Conservation (phyloP, 2,329 filamentous ascomycete species). For the Phialophora verrucosa region DNA sequence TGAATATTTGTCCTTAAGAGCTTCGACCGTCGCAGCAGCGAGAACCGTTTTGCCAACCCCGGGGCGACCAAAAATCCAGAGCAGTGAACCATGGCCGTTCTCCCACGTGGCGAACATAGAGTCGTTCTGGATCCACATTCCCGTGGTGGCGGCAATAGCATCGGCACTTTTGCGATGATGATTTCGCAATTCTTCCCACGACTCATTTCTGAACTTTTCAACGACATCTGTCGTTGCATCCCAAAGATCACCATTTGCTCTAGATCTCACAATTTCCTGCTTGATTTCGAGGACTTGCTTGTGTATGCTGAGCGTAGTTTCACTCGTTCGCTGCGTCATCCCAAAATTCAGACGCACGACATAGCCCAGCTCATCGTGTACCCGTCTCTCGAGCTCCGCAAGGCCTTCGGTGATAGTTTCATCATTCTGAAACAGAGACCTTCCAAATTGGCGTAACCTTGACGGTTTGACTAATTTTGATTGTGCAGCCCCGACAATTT, state of each 20-base stretch:
- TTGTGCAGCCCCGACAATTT: conserved; percentile 13
- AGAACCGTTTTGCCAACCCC: conserved; percentile 26
- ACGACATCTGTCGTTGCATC: conserved; percentile 10
- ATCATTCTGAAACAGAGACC: conserved; percentile 14
- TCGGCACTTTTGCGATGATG: conserved; percentile 13
- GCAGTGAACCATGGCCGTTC: conserved; percentile 21
- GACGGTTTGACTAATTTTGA: conserved; percentile 11
- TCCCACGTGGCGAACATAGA: conserved; percentile 27
- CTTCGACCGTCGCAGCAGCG: conserved; percentile 22
- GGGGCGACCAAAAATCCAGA: conserved; percentile 24
- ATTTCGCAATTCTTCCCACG: conserved; percentile 22
- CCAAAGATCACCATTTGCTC: conserved; percentile 2
- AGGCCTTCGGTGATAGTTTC: conserved; percentile 3
- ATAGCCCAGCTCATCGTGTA: conserved; percentile 14
- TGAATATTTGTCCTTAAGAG: conserved; percentile 23
- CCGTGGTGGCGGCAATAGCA: conserved; percentile 16
- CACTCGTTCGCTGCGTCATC: conserved; percentile 12
- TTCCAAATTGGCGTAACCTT: conserved; percentile 11
- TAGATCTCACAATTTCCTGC: conserved; percentile 14
- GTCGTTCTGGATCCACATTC: conserved; percentile 23
- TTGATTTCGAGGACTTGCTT: conserved; percentile 7
- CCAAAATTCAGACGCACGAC: conserved; percentile 12
- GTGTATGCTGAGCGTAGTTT: conserved; percentile 8
- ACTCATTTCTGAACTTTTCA: conserved; percentile 8
- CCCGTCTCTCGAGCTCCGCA: conserved; percentile 10